Base-by-base conservation (phyloP, 2,329 filamentous ascomycete species). In the Emericellopsis cladophorae region DNA sequence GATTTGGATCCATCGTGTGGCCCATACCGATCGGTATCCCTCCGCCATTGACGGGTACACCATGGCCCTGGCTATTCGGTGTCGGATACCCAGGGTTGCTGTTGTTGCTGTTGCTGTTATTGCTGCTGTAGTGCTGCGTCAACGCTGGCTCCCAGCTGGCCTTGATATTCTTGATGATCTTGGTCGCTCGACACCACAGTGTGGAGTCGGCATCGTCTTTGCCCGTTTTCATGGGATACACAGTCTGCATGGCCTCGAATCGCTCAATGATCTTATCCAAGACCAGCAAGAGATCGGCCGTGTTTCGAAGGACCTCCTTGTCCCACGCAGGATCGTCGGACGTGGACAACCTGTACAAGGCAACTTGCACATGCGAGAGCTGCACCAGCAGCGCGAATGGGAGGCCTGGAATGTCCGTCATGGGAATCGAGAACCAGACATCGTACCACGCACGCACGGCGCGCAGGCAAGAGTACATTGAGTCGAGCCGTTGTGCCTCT, bases 261-360 rank as follows among this genome's bases (percentile, higher is more conserved):
- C 53, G 37, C n/a, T 59, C 54, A 35, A 57, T 54, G 4, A 52
- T 50, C 36, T 54, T 53, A 33, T 64, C 57, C 5, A 65, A 44
- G n/a, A 63, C 47, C 7, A 44, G 40, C 2, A 62, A 48, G 0
- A 65, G 48, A 37, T 67, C 57, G 5, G 51, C 59, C 2, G 57
- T 61, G 18, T 51, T 50, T 12, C 54, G 54, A 6, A 66, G 52
- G 1, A 57, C 44, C 4, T 56, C 53, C 40, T 57, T 60, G 42
- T 68, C 63, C 64, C 64, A 68, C 6, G 52, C 58, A 2, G 60
- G 58, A 36, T 61, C 57, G 7, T 66, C 61, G 4, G 59, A 51
- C 1, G 55, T 59, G 2, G 59, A 59, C 18, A 68, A 57, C 7
- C 56, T 53, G 46, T 64, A 66, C 7, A 67, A 49, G 2, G 55